Evolutionary conservation across 495 filamentous ascomycete species (phyloP).

Genomic region (Chaetomium fimeti): DNA sequence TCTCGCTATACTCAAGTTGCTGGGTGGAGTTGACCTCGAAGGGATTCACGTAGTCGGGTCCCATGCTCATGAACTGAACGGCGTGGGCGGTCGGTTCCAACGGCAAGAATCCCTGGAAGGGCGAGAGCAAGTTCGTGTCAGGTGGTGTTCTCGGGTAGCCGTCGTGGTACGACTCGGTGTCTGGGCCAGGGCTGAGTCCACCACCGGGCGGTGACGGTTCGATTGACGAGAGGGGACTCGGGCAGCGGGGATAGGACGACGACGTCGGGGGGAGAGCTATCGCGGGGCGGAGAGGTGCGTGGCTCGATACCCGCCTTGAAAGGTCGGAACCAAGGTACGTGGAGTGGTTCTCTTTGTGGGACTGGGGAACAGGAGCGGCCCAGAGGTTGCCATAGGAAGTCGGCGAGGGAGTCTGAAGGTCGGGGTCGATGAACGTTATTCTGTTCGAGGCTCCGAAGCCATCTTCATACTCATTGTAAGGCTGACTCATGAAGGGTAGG

Average conservation of each 20-base stretch:
- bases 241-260: constrained; percentile 32
- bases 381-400: constrained; percentile 9
- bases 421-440: constrained; percentile 28
- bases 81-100: constrained; percentile 25
- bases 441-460: constrained; percentile 2
- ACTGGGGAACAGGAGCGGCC: constrained; percentile 31
- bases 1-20: constrained; percentile 37
- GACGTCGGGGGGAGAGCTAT: constrained; percentile 25
- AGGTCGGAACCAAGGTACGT: constrained; percentile 25
- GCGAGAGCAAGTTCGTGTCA: constrained; percentile 35
- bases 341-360: constrained; percentile 32
- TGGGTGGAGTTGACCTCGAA: constrained; percentile 41
- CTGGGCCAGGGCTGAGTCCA: constrained; percentile 39
- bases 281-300: constrained; percentile 20
- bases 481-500: constrained; percentile 13
- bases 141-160: constrained; percentile 38
- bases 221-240: constrained; percentile 36
- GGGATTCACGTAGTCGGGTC: constrained; percentile 39
- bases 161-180: constrained; percentile 40
- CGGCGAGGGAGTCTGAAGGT: constrained; percentile 21
- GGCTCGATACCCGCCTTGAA: constrained; percentile 15
- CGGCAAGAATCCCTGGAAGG: constrained; percentile 18
- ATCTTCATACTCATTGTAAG: constrained; percentile 14
- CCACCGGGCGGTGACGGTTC: constrained; percentile 41
- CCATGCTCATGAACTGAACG: constrained; percentile 34